Evolutionary conservation across 495 filamentous ascomycete species (phyloP).

Genomic region (Geoglossum glabrum): DNA sequence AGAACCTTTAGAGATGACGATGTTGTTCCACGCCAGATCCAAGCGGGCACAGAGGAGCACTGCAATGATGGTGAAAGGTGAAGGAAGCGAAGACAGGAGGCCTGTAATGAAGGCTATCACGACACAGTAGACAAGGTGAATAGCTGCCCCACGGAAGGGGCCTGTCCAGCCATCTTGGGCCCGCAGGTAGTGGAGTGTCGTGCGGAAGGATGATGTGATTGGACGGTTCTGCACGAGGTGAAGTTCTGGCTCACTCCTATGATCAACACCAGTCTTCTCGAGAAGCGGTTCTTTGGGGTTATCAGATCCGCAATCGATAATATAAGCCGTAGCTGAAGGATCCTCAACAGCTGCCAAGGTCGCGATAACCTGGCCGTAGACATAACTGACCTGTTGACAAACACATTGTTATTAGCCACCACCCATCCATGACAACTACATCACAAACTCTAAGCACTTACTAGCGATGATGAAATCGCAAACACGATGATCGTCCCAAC

Average conservation of each 20-base stretch:
- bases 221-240: constrained; percentile 26
- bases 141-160: constrained; percentile 18
- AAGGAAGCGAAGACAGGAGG: neutral
- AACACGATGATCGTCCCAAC: neutral
- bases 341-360: constrained; percentile 43
- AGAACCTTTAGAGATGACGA: constrained; percentile 35
- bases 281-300: constrained; percentile 13
- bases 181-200: constrained; percentile 36
- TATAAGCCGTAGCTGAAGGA: constrained; percentile 35
- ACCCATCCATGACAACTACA: neutral
- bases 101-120: neutral
- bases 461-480: neutral
- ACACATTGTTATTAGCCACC: neutral
- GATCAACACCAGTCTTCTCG: constrained; percentile 8
- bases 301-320: constrained; percentile 11
- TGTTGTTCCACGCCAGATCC: constrained; percentile 38
- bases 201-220: constrained; percentile 37
- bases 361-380: constrained; percentile 34
- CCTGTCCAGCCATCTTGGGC: constrained; percentile 30
- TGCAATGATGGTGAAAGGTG: constrained; percentile 17
- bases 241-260: constrained; percentile 16
- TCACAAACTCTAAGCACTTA: neutral
- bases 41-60: constrained; percentile 27
- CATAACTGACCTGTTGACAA: constrained; percentile 29
- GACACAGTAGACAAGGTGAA: constrained; percentile 7